These are phyloP conservation scores for Pseudogymnoascus sp. DNA, from an alignment of 2,329 filamentous ascomycete genomes.

Conservation along the genomic window DNA sequence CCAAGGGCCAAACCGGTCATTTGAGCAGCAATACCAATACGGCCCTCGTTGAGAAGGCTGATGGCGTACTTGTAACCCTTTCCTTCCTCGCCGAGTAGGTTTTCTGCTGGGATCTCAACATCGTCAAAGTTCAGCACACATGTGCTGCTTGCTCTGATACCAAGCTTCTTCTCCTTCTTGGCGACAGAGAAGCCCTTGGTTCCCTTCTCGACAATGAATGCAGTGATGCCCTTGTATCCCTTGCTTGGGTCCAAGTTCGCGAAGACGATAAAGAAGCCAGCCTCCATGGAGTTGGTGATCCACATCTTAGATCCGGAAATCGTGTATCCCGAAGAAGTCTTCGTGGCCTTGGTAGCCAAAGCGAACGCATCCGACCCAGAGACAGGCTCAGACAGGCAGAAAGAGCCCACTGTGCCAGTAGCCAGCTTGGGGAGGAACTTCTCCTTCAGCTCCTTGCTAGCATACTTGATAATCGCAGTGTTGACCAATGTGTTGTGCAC, in stretches of 20 bases:
- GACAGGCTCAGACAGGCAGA: constrained; percentile 86
- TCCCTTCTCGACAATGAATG: constrained; percentile 89
- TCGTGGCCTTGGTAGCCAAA: constrained; percentile 79
- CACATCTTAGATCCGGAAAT: constrained; percentile 97
- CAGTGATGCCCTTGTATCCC: constrained; percentile 95
- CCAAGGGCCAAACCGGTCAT: constrained; percentile 96
- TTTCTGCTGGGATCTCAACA: constrained; percentile 79
- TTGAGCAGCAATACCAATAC: constrained; percentile 95
- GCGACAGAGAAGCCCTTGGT: constrained; percentile 86
- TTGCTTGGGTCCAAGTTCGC: constrained; percentile 88
- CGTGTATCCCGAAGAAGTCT: constrained; percentile 75
- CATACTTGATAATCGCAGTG: constrained; percentile 83
- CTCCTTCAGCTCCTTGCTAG: constrained; percentile 67
- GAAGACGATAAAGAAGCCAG: constrained; percentile 94
- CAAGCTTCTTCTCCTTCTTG: constrained; percentile 99
- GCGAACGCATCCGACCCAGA: constrained; percentile 96
- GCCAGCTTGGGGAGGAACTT: constrained; percentile 86
- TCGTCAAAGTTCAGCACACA: constrained; percentile 98
- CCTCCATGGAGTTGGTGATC: constrained; percentile 97
- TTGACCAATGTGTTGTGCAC: constrained; percentile 98
- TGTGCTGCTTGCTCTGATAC: constrained; percentile 90
- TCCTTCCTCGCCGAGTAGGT: constrained; percentile 80
- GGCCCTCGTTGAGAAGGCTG: constrained; percentile 84
- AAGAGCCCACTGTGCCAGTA: constrained; percentile 81
- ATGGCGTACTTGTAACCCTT: constrained; percentile 99